These are phyloP conservation scores for Fusarium nodosum DNA, from an alignment of 2,329 filamentous ascomycete genomes.

Conservation along the genomic window DNA sequence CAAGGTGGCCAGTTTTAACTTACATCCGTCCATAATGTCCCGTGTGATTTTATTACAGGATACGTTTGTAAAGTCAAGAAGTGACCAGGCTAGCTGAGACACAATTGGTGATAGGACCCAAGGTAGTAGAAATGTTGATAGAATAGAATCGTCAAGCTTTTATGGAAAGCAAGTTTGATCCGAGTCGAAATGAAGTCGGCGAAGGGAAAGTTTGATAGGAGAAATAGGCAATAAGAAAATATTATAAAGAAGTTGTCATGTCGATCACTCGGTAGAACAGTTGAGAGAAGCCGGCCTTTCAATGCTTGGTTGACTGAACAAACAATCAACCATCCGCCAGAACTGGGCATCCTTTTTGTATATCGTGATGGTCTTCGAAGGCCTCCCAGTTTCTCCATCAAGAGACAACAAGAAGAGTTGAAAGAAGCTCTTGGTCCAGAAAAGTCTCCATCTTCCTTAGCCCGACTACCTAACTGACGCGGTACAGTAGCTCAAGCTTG, in stretches of 20 bases:
- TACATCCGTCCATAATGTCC: constrained; percentile 49
- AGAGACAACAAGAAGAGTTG: constrained; percentile 31
- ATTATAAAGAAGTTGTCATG: constrained; percentile 42
- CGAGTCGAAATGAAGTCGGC: constrained; percentile 17
- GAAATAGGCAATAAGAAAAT: constrained; percentile 28
- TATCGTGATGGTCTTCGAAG: constrained; percentile 49
- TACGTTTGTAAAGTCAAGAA: constrained; percentile 12
- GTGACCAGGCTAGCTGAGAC: constrained; percentile 14
- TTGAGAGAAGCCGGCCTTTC: constrained; percentile 49
- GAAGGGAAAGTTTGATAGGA: constrained; percentile 17
- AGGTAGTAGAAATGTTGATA: background rate
- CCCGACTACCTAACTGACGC: constrained; percentile 28
- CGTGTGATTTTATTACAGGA: constrained; percentile 13
- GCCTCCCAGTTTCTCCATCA: constrained; percentile 45
- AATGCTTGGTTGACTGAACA: constrained; percentile 44
- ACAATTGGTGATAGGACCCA: constrained; percentile 8
- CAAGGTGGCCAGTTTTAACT: constrained; percentile 31
- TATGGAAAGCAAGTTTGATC: constrained; percentile 15
- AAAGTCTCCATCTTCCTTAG: constrained; percentile 42
- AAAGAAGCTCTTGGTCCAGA: constrained; percentile 39
- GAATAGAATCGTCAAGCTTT: constrained; percentile 16
- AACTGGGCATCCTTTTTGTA: constrained; percentile 50
- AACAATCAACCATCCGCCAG: constrained; percentile 32
- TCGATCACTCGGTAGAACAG: constrained; percentile 41
- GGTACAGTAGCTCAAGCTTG: constrained; percentile 22